Conservation (phyloP, 2,329 filamentous ascomycete genomes). For the Laburnicola sp. region DNA sequence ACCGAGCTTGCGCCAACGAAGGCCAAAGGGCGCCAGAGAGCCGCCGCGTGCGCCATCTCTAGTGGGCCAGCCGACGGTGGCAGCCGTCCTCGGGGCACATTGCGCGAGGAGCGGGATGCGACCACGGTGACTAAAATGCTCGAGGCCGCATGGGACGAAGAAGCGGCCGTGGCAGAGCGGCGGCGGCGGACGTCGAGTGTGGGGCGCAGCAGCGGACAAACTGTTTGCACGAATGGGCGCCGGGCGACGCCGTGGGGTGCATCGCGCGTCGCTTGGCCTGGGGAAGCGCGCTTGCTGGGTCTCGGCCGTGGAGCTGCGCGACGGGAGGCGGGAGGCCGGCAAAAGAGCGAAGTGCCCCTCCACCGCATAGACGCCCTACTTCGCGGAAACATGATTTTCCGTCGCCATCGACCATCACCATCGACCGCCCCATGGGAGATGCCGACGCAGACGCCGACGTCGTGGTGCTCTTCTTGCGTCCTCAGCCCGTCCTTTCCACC, state of each 20-base stretch:
- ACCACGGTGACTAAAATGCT: slow-evolving; percentile 42
- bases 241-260: slow-evolving; percentile 31
- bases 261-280: slow-evolving; percentile 35
- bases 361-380: slow-evolving; percentile 29
- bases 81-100: slow-evolving; percentile 29
- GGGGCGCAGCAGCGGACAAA: slow-evolving; percentile 29
- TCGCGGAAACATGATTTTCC: slow-evolving; percentile 31
- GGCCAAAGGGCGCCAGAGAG: slow-evolving; percentile 22
- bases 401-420: slow-evolving; percentile 20
- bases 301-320: slow-evolving; percentile 11
- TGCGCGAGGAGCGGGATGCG: slow-evolving; percentile 41
- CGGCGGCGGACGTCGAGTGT: slow-evolving; percentile 29
- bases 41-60: slow-evolving; percentile 28
- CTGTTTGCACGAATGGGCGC: slow-evolving; percentile 33
- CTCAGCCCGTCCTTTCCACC: background rate
- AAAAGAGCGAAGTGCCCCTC: slow-evolving; percentile 25
- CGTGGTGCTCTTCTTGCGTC: background rate
- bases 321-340: slow-evolving; percentile 33
- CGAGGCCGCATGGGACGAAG: slow-evolving; percentile 25
- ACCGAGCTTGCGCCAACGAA: slow-evolving; percentile 20
- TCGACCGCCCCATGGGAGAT: slow-evolving; percentile 12
- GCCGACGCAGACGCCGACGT: slow-evolving; percentile 26
- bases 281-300: slow-evolving; percentile 23
- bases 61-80: slow-evolving; percentile 24
- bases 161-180: slow-evolving; percentile 25